Conservation (phyloP, 495 filamentous ascomycete species). For the Chaetomium fimeti region DNA sequence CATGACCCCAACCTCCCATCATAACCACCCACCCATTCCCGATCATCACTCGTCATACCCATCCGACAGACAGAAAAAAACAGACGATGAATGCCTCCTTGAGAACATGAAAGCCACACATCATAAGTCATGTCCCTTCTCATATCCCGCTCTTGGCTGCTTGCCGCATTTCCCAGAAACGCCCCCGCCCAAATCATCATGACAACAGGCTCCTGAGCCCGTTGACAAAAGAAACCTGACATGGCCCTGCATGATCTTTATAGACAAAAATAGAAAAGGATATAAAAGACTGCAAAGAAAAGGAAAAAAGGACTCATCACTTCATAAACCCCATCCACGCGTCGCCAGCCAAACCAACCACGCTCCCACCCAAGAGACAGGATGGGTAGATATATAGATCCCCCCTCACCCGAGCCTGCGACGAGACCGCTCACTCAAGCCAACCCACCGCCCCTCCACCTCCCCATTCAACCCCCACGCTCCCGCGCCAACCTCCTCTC, state of each 20-base stretch:
- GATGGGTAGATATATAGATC: too few species aligned
- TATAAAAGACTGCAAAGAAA: slow-evolving; percentile 16
- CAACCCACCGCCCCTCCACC: background rate
- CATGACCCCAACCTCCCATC: background rate
- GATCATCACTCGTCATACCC: background rate
- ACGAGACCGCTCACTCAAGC: too few species aligned
- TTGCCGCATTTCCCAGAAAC: background rate
- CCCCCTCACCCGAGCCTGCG: too few species aligned
- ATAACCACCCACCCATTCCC: background rate
- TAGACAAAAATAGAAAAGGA: slow-evolving; percentile 11
- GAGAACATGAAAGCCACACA: background rate
- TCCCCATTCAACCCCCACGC: background rate
- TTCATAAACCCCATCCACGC: background rate
- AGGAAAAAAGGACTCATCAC: slow-evolving; percentile 24
- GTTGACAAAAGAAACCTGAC: background rate
- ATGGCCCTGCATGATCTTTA: slow-evolving; percentile 17
- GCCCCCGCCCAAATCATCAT: background rate
- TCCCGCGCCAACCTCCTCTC: background rate
- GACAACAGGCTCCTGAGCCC: slow-evolving; percentile 10
- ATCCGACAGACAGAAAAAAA: background rate
- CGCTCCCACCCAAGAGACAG: too few species aligned
- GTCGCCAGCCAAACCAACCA: background rate
- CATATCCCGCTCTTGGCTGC: background rate
- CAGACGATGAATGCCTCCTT: background rate
- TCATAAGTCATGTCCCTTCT: background rate